Evolutionary conservation across 208 protist species (phyloP).

Genomic region (Acanthamoeba royreba): DNA sequence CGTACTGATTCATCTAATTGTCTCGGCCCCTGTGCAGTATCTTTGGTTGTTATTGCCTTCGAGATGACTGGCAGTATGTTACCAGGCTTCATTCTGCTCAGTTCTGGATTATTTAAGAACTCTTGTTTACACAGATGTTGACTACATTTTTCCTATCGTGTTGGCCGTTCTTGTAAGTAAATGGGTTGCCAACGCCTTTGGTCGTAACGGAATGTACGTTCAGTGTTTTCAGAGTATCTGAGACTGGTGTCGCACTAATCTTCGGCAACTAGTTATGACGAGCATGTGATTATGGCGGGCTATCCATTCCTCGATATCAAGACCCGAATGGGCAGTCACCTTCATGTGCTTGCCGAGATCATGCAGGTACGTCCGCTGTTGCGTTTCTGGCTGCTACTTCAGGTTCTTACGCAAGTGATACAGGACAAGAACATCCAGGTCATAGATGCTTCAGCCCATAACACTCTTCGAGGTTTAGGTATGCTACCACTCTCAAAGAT

Average conservation of each 20-base stretch:
- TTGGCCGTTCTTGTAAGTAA: not conserved
- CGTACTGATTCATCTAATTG: no score
- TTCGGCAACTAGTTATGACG: not conserved
- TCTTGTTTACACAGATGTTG: not conserved
- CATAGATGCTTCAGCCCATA: not conserved
- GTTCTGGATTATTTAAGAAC: not conserved
- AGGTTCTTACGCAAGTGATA: no score
- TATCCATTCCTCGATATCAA: constrained; percentile 13
- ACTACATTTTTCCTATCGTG: constrained; percentile 18
- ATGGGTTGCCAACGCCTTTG: not conserved
- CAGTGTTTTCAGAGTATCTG: no score
- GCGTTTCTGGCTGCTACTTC: no score
- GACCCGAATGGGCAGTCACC: not conserved
- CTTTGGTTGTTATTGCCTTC: constrained; percentile 40
- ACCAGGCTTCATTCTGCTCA: no score
- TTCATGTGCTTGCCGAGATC: not conserved
- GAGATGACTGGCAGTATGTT: constrained; percentile 39
- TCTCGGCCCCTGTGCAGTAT: no score
- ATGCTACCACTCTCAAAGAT: no score
- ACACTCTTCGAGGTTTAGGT: not conserved
- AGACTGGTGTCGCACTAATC: no score
- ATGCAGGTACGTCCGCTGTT: not conserved
- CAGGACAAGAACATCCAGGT: not conserved
- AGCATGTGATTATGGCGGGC: not conserved
- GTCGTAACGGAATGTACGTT: not conserved